These are phyloP conservation scores for Ascoidea asiatica DNA, from an alignment of 805 yeast genomes.

Conservation along the genomic window DNA sequence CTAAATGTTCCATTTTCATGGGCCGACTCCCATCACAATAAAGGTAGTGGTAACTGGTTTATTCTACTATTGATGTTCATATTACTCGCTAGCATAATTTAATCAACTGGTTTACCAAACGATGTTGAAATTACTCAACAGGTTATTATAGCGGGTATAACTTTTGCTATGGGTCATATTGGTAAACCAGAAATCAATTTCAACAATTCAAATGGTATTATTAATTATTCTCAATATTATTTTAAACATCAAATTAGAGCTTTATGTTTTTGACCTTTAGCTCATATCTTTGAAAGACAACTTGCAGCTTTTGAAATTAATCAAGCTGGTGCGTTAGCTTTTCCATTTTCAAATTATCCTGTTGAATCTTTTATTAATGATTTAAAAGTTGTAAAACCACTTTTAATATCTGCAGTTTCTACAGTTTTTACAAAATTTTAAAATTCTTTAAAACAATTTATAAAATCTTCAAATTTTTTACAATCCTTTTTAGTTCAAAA, in stretches of 20 bases:
- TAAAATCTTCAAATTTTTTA: conserved; percentile 12
- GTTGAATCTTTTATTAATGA: conserved; percentile 36
- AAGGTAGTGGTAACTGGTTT: too few relatives aligned
- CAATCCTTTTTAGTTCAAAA: conserved; percentile 3
- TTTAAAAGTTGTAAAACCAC: conserved; percentile 31
- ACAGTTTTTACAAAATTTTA: conserved; percentile 40
- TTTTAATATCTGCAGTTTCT: conserved; percentile 34
- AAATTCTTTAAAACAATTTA: conserved; percentile 29
- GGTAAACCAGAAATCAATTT: conserved; percentile 3
- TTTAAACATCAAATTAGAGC: conserved; percentile 26
- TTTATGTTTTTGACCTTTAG: conserved; percentile 34
- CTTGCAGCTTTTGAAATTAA: conserved; percentile 20
- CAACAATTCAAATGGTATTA: conserved; percentile 17
- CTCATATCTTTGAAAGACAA: conserved; percentile 39
- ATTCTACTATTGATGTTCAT: too few relatives aligned
- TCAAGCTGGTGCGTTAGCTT: conserved; percentile 27
- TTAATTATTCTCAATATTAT: conserved; percentile 15
- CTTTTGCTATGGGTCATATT: conserved; percentile 10
- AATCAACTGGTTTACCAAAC: conserved; percentile 65
- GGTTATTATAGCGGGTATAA: conserved; percentile 28
- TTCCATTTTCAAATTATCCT: conserved; percentile 28
- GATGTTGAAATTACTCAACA: conserved; percentile 45
- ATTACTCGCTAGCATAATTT: too few relatives aligned
- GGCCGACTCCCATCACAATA: too few relatives aligned
- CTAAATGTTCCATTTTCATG: too few relatives aligned